Base-by-base conservation (phyloP, 257 asterid genomes). In the Primulina tabacum region DNA sequence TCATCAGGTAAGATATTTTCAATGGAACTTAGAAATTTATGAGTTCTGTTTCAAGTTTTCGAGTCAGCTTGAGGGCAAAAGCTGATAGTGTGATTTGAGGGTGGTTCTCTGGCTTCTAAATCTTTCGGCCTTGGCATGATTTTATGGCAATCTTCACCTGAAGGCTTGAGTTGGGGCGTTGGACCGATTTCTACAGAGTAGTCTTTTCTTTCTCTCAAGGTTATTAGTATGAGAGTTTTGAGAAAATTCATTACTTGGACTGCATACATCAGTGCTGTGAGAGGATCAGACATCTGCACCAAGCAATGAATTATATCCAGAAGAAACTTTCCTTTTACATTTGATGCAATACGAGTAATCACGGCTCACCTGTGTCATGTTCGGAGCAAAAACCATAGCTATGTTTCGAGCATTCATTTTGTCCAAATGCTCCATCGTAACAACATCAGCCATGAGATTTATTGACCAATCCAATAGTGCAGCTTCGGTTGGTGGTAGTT, bases 341-440 rank as follows among this genome's bases (percentile, higher is more conserved):
- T 50, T 20, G 50, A 35, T 9, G 16, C 2, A 37, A 20, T 20
- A 64, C 1, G 5, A 29, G 73, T 14, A 57, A 40, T 11, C 2
- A 52, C 35, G 8, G n/a, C 66, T 67, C 65, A 79, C 91, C 85
- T 83, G 85, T 74, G 92, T 86, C 92, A 86, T 84, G 56, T 86
- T 86, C 56, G 89, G 92, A n/a, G 92, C 89, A 67, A 86, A 86
- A 4, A 86, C 92, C 87, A 82, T 78, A 40, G 87, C 89, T 0
- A 84, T 69, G 58, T 86, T 86, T 17, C 89, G 89, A 8, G 89
- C 89, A 20, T 84, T 84, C 92, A 86, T 86, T 75, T 86, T 86
- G 80, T 86, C 84, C 14, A 79, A 76, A 68, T 78, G 68, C 64
- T 86, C 89, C 67, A 82, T n/a, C 72, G 84, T 84, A 60, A 87